Conservation (phyloP, 2,329 filamentous ascomycete genomes). For the Lecanicillium sp. region DNA sequence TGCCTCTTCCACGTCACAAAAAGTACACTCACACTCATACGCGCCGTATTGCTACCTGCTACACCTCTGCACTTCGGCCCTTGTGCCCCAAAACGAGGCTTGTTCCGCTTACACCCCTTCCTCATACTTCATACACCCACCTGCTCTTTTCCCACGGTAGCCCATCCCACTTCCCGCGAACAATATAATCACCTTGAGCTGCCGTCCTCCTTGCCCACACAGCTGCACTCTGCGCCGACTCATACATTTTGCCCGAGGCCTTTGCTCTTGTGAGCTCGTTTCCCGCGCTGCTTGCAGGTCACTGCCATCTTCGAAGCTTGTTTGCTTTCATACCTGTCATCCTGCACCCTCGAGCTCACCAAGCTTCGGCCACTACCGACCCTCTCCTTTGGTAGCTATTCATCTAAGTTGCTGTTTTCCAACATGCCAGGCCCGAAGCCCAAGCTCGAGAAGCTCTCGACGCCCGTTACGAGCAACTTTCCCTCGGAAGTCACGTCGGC, state of each 20-base stretch:
- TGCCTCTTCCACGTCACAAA: no score
- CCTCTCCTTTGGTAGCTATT: neutral
- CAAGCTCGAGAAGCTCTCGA: conserved; percentile 54
- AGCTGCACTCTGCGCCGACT: conserved; percentile 2
- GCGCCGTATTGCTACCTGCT: neutral
- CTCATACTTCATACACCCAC: neutral
- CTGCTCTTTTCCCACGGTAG: neutral
- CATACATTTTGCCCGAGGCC: conserved; percentile 1
- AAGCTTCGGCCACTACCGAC: neutral
- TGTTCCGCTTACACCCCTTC: neutral
- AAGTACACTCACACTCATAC: neutral
- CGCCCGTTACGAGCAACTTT: conserved; percentile 54
- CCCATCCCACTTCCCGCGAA: conserved; percentile 1
- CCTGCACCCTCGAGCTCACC: neutral
- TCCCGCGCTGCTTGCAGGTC: neutral
- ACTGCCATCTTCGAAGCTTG: neutral
- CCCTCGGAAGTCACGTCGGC: conserved; percentile 53
- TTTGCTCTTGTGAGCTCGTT: conserved; percentile 4
- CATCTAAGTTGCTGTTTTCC: conserved; percentile 10
- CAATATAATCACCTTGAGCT: conserved; percentile 38
- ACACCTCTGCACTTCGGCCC: neutral
- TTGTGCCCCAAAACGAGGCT: neutral
- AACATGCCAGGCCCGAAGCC: conserved; percentile 47
- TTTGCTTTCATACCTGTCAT: neutral
- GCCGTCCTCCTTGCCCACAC: conserved; percentile 14